phyloP scores from a whole-genome alignment of 2,329 filamentous ascomycete genomes.

The Colletotrichum sp. region DNA sequence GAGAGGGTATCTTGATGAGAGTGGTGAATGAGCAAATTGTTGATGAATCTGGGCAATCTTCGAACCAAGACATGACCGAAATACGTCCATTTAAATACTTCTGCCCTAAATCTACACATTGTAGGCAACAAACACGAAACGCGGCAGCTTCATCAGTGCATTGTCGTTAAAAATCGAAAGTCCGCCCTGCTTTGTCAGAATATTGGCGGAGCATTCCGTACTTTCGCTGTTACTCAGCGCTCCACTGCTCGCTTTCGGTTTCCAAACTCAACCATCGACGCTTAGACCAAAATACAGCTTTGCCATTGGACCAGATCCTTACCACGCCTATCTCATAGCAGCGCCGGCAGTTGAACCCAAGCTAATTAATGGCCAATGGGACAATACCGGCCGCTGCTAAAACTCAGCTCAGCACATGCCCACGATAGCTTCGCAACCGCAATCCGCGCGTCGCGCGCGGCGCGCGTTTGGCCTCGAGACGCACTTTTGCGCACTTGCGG shows the following conservation, averaged over 20 bases:
- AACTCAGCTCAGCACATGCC: no score
- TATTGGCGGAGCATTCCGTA: not conserved
- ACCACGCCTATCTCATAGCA: accelerated
- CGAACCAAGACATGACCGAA: accelerated
- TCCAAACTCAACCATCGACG: accelerated
- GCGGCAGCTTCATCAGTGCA: accelerated
- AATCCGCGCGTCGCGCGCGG: no score
- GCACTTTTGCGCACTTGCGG: no score
- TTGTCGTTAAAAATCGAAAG: not conserved
- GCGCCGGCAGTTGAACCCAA: no score
- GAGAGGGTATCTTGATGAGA: no score
- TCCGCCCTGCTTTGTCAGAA: not conserved
- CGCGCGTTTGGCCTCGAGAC: no score
- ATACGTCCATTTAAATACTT: not conserved
- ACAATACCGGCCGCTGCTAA: accelerated
- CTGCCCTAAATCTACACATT: accelerated
- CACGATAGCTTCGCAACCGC: no score
- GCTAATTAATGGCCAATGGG: no score
- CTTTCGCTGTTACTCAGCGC: not conserved
- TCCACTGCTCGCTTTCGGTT: not conserved
- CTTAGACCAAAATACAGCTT: accelerated
- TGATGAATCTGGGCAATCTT: not conserved
- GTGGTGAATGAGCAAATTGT: accelerated
- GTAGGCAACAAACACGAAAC: not conserved
- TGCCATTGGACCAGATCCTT: no score